Evolutionary conservation across 2,329 filamentous ascomycete genomes (phyloP).

Genomic region (Aureobasidium leucospermi): DNA sequence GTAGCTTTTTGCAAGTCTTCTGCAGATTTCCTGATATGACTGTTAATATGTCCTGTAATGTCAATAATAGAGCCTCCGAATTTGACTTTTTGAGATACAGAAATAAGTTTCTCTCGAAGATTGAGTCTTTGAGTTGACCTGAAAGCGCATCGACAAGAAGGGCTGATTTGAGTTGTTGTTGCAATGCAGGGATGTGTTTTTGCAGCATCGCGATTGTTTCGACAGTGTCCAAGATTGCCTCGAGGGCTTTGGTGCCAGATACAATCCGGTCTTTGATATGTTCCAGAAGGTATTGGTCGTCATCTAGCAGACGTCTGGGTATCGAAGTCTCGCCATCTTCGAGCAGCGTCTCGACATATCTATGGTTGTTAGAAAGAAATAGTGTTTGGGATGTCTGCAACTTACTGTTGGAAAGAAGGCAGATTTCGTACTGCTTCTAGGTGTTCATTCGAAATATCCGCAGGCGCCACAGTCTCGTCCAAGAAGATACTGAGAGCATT

Average conservation of each 20-base stretch:
- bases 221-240: conserved; percentile 32
- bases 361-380: neutral
- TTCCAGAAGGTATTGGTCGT: conserved; percentile 49
- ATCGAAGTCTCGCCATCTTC: conserved; percentile 25
- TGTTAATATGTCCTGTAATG: conserved; percentile 28
- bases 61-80: conserved; percentile 43
- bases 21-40: neutral
- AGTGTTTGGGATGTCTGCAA: neutral
- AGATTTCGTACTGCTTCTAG: conserved; percentile 61
- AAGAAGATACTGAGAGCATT: conserved; percentile 65
- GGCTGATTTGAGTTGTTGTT: conserved; percentile 32
- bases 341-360: conserved; percentile 32
- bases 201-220: conserved; percentile 32
- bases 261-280: conserved; percentile 31
- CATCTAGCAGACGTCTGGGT: conserved; percentile 51
- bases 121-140: conserved; percentile 47
- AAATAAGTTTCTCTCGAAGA: conserved; percentile 47
- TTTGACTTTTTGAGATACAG: conserved; percentile 54
- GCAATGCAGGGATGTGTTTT: conserved; percentile 29
- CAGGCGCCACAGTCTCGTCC: conserved; percentile 27
- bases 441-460: conserved; percentile 51
- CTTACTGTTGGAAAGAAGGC: conserved; percentile 51
- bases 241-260: conserved; percentile 26
- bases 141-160: conserved; percentile 57
- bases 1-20: conserved; percentile 29